Evolutionary conservation across 495 filamentous ascomycete genomes (phyloP), one percentile per base, ranked within the genome.

Genomic region (Parathielavia hyrcaniae): DNA sequence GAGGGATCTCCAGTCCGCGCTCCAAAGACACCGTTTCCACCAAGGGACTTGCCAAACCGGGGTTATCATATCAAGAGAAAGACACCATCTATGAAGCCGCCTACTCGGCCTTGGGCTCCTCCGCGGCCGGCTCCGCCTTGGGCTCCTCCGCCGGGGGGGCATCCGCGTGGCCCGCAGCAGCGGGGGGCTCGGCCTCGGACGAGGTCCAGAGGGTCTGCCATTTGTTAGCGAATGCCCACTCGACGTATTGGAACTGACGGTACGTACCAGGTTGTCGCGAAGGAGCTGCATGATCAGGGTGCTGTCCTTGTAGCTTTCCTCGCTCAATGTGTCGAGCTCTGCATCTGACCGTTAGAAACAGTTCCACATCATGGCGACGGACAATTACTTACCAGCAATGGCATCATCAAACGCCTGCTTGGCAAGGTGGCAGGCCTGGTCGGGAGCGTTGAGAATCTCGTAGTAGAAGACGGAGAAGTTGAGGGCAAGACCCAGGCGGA

Each of bases 381-480:
- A 23, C 8, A 34, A n/a, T 36, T 10, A 81, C 82, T 73, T 79
- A 91, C 89, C 89, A 64, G 93, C 93, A 81, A 98, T 98, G 62
- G 93, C 93, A 77, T 98, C 93, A 73, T 98, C 93, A 67, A 98
- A 98, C 30, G 95, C 92, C 75, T 97, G 91, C 86, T 98, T 98
- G 75, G 93, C 93, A 61, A 98, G 87, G 72, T 97, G 93, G 85
- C 93, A 97, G 65, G 93, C 93, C 76, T 95, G 91, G 75, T 98
- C 93, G 58, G 93, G 93, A 20, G 93, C 93, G 81, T 97, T 98
- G 67, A 97, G 82, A 75, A 98, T 98, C 81, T 98, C 93, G 72
- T 98, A 98, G 86, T 98, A 97, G 83, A 98, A 98, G 68, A 98
- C 93, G 45, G 93, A 98, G 83, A 98, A 97, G 88, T 98, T 98